Evolutionary conservation across 129 eudicot species (phyloP).

Genomic region (Arctium minus): DNA sequence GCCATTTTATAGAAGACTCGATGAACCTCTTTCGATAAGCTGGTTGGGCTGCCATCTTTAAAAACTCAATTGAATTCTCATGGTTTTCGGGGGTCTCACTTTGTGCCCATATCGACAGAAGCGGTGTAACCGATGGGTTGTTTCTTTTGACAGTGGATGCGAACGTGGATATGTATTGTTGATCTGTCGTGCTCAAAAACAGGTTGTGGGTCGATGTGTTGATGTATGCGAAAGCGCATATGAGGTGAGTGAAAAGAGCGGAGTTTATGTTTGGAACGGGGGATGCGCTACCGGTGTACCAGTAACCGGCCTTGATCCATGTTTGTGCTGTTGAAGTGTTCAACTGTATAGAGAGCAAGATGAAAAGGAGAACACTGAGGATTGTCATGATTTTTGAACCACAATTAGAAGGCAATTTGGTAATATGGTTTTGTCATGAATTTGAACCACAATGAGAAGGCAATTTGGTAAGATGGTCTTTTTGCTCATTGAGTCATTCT

Average conservation of each 20-base stretch:
- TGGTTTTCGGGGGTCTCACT: conserved; percentile 3
- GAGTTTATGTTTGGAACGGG: conserved; percentile 38
- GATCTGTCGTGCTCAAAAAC: conserved; percentile 18
- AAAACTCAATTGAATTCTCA: conserved; percentile 12
- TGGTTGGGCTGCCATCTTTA: conserved; percentile 30
- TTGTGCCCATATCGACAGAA: conserved; percentile 46
- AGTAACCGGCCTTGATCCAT: conserved; percentile 47
- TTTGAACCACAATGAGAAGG: not conserved
- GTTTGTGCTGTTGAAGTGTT: conserved; percentile 7
- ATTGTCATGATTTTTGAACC: not conserved
- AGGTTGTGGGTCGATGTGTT: conserved; percentile 37
- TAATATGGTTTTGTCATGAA: not conserved
- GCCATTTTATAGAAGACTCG: conserved; percentile 47
- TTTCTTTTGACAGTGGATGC: conserved; percentile 34
- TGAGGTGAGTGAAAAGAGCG: conserved; percentile 61
- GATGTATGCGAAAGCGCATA: conserved; percentile 56
- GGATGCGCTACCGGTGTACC: conserved; percentile 44
- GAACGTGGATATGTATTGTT: conserved; percentile 32
- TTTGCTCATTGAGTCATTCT: not conserved
- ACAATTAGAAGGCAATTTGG: not conserved
- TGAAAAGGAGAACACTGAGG: not conserved
- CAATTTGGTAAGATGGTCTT: not conserved
- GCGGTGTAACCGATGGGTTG: conserved; percentile 52
- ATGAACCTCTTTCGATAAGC: conserved; percentile 41
- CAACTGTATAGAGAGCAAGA: not conserved